Evolutionary conservation across 1,284 basidiomycete species (phyloP), one percentile per base, ranked within the genome.

Genomic region (Chalciporus sp.): DNA sequence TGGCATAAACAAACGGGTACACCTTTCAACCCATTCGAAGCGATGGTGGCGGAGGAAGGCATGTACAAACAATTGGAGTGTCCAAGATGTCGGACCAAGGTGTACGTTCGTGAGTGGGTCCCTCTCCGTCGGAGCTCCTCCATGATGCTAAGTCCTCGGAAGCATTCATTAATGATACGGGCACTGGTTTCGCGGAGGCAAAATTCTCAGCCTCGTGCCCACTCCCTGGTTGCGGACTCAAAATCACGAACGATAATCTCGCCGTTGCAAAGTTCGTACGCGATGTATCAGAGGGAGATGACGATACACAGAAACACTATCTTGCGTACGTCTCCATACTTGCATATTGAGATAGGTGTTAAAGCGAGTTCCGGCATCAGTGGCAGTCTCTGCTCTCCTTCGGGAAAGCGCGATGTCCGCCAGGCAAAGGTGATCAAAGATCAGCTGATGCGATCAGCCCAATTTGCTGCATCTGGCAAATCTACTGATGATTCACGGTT

Each of bases 1-100:
- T 75, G 74, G 75, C 42, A 53, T 14, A 59, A 59, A 37, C 55
- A 65, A 37, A 76, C 73, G 0, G 60, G 63, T 5, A 61, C 58
- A 3, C 58, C 57, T 0, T 76, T 72, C 43, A 65, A 76, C 49
- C 74, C 72, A 1, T 65, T 76, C 17, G 71, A 76, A 23, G 62
- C 73, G 12, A 59, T 71, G 35, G 56, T 66, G 2, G 47, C 58
- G 3, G 29, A 58, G 2, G 55, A 56, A 27, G 54, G 58, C 49
- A 47, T 7, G 4, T 51, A 62, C 16, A 72, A 64, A 35, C 40
- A 59, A 7, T 31, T 76, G 7, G 49, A 59, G 19, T 76, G 75
- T 43, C 75, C 75, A 3, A 60, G 63, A 14, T 76, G 74, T 60
- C 58, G 60, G n/a, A 65, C 60, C 3, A 50, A 40, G 3, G 54